These are phyloP conservation scores for grape (Vitis vinifera) DNA, from an alignment of 164 flowering plant genomes.

Conservation along the genomic window DNA sequence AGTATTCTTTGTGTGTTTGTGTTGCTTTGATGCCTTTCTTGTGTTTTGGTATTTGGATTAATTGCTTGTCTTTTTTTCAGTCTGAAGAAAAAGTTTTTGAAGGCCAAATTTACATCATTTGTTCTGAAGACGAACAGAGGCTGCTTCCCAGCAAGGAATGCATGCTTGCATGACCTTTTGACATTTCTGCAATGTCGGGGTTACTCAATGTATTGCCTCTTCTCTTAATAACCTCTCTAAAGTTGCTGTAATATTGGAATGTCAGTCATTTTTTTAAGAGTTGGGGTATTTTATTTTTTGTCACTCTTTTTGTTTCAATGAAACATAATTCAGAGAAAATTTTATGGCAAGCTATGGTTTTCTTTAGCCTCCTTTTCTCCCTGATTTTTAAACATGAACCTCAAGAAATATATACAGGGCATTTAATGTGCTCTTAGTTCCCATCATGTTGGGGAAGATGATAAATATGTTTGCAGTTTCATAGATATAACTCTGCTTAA, in stretches of 20 bases:
- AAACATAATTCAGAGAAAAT: too few relatives aligned
- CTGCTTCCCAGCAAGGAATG: constrained; percentile 29
- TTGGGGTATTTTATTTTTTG: not conserved
- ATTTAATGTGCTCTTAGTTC: too few relatives aligned
- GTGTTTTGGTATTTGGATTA: not conserved
- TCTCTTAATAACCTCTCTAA: constrained; percentile 1
- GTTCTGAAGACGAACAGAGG: constrained; percentile 6
- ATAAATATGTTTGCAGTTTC: too few relatives aligned
- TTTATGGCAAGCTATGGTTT: too few relatives aligned
- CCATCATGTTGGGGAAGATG: too few relatives aligned
- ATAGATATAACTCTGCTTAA: too few relatives aligned
- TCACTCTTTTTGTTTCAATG: too few relatives aligned
- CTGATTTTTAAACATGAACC: too few relatives aligned
- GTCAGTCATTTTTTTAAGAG: not conserved
- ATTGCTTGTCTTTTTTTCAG: constrained; percentile 19
- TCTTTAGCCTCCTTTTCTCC: too few relatives aligned
- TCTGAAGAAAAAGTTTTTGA: constrained; percentile 11
- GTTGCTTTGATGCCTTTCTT: not conserved
- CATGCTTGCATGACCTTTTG: constrained; percentile 21
- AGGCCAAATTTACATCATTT: not conserved
- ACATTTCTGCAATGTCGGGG: constrained; percentile 47
- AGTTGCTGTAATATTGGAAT: not conserved
- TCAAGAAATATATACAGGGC: too few relatives aligned
- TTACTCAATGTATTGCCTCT: constrained; percentile 42
- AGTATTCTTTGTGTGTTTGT: not conserved